These are phyloP conservation scores for Trichomonas tenax DNA, from an alignment of 208 protist species.

Conservation along the genomic window DNA sequence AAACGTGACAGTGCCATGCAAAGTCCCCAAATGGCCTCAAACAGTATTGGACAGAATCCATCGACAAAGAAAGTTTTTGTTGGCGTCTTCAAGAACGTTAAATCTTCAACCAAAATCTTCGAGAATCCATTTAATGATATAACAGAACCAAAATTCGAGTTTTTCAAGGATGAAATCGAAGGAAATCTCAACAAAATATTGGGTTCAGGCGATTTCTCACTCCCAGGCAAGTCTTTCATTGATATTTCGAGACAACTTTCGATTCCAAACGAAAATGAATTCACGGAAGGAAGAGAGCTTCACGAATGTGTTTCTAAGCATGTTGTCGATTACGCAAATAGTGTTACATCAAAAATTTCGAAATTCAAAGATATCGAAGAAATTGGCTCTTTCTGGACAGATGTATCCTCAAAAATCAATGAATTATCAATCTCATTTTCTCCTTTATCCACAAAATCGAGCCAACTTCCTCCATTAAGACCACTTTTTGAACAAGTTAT, in stretches of 20 bases:
- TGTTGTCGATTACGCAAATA: background rate
- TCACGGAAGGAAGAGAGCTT: background rate
- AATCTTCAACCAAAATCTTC: background rate
- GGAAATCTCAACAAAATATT: background rate
- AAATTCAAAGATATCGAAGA: background rate
- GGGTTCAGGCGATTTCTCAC: background rate
- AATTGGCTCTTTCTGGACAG: background rate
- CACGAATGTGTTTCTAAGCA: background rate
- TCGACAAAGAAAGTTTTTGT: background rate
- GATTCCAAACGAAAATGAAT: background rate
- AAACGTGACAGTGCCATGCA: no score
- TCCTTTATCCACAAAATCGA: background rate
- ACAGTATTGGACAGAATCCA: background rate
- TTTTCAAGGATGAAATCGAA: background rate
- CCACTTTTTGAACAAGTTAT: background rate
- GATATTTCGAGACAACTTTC: background rate
- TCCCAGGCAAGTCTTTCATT: background rate
- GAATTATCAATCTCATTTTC: background rate
- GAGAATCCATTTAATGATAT: background rate
- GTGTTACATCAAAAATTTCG: background rate
- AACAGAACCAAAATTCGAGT: background rate
- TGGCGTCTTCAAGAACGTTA: background rate
- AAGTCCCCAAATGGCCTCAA: no score
- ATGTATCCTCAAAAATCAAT: background rate
- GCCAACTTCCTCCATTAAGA: background rate